Percentiles rank a stretch among this genome's conserved stretches.
Conservation (phyloP, 495 filamentous ascomycete species). For the Aspergillus affinis region DNA sequence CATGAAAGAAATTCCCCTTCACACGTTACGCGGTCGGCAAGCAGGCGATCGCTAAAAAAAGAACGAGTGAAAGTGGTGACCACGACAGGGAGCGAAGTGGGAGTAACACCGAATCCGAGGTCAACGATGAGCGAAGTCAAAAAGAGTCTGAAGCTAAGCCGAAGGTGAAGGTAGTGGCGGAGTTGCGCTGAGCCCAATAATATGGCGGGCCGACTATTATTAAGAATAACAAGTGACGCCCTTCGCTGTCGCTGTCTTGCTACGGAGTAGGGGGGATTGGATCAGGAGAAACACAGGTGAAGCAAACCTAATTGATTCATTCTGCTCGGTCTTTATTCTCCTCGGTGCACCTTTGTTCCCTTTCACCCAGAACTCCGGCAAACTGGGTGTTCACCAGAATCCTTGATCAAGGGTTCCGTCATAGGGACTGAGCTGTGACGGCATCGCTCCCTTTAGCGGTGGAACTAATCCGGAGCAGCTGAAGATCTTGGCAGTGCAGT, state of each 20-base stretch:
- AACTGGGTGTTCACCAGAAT: not conserved
- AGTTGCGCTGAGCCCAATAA: constrained; percentile 28
- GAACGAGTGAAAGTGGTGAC: constrained; percentile 11
- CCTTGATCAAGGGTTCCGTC: no score
- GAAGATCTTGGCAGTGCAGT: not conserved
- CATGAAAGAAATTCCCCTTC: not conserved
- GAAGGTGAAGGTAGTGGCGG: constrained; percentile 29
- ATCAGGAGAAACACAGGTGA: no score
- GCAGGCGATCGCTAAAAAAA: not conserved
- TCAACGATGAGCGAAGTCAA: not conserved
- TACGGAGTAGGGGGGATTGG: no score
- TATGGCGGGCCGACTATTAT: constrained; percentile 25
- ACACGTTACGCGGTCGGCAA: not conserved
- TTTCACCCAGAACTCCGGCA: not conserved
- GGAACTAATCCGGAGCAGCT: not conserved
- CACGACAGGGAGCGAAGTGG: not conserved
- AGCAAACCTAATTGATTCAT: no score
- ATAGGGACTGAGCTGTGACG: not conserved
- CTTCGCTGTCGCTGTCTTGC: no score
- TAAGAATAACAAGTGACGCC: not conserved
- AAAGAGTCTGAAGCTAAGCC: constrained; percentile 18
- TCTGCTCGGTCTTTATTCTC: no score
- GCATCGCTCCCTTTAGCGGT: not conserved
- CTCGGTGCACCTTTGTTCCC: not conserved
- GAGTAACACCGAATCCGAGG: not conserved